phyloP scores from a whole-genome alignment of 208 protist genomes.

The Jaenimonas drosophilae region DNA sequence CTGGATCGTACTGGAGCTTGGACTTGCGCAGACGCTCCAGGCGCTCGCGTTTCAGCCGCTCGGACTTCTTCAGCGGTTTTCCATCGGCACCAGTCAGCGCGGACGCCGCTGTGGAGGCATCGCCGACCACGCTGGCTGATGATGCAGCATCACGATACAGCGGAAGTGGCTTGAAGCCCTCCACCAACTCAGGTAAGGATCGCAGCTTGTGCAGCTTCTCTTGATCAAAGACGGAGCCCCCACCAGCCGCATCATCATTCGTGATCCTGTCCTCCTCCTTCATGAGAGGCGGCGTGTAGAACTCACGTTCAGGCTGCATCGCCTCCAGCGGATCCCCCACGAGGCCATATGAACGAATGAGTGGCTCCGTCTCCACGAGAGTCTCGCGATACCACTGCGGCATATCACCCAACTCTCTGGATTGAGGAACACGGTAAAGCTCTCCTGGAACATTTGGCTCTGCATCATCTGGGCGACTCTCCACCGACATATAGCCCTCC shows the following conservation, averaged over 20 bases:
- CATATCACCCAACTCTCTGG: slow-evolving; percentile 41
- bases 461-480: slow-evolving; percentile 28
- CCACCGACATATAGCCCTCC: slow-evolving; percentile 38
- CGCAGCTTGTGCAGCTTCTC: slow-evolving; percentile 67
- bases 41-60: slow-evolving; percentile 53
- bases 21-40: slow-evolving; percentile 65
- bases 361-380: slow-evolving; percentile 65
- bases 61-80: slow-evolving; percentile 53
- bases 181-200: slow-evolving; percentile 67
- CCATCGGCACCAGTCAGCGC: slow-evolving; percentile 14
- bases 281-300: slow-evolving; percentile 52
- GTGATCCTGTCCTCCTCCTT: slow-evolving; percentile 51
- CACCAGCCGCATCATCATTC: slow-evolving; percentile 56
- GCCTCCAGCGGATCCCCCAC: slow-evolving; percentile 72
- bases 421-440: slow-evolving; percentile 53
- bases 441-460: slow-evolving; percentile 74
- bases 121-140: too few species aligned
- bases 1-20: slow-evolving; percentile 67
- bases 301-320: slow-evolving; percentile 19
- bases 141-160: slow-evolving; percentile 70
- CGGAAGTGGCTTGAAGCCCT: slow-evolving; percentile 76
- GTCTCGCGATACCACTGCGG: slow-evolving; percentile 75
- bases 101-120: slow-evolving; percentile 18
- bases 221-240: slow-evolving; percentile 79
- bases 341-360: slow-evolving; percentile 70